Base-by-base conservation (phyloP, 192 early-diverging fungal genomes). In the Coemansia guatemalensis region DNA sequence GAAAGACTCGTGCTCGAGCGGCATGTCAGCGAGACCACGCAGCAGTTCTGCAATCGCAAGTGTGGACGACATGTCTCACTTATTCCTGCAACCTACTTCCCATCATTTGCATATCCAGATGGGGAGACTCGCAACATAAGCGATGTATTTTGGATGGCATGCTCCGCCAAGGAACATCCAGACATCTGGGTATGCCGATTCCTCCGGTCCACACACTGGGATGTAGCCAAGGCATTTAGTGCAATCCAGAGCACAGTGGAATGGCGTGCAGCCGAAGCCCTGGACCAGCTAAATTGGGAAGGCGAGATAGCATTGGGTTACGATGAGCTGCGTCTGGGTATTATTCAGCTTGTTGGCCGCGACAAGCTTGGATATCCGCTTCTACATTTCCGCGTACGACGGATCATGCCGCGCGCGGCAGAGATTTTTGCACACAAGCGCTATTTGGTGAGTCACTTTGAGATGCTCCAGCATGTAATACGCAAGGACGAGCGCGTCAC, bases 161-260 rank as follows among this genome's bases (percentile, higher is more conserved):
- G 54, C 7, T 62, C 73, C 5, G 56, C 57, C 51, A 75, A 74
- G 53, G 55, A 62, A 44, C 73, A 81, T 32, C 78, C 73, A 1
- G 73, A 81, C 48, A 62, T 75, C 29, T 71, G 73, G 78, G 39
- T 81, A 11, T 68, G 72, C 33, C 39, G 72, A 29, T 74, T 63
- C 32, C 30, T 74, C 48, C 44, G 68, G 21, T 53, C 64, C 2
- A 33, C 39, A n/a, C 53, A 65, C 22, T 81, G 78, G 78, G 73
- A 81, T 21, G 65, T 65, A 2, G 64, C 56, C 20, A 69, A 68
- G 21, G 68, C 72, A 26, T 58, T 81, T 44, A 61, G 23, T 4
- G 18, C 24, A 29, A 56, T 68, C 21, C 71, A 71, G 44, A 33
- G 59, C 5, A 55, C 68, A 5, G 33, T 74, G 26, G 65, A 72